Evolutionary conservation across 2,329 filamentous ascomycete genomes (phyloP), one percentile per base, ranked within the genome.

Genomic region (Aspergillus sp.): DNA sequence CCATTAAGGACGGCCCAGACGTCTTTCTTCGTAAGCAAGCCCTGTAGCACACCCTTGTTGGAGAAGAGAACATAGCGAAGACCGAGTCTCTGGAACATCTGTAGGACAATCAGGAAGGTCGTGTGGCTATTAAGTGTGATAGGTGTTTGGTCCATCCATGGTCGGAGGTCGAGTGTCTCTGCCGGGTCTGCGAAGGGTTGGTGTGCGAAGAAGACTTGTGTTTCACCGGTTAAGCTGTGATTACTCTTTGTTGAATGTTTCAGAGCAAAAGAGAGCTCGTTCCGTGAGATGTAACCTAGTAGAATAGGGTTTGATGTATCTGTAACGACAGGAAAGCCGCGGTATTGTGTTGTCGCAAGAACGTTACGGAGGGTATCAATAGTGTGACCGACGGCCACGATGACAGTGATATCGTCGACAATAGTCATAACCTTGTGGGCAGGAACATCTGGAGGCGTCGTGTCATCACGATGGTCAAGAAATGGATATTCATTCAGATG

Each of bases 141-240:
- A 0, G 93, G 93, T 0, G 93, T 98, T 68, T 96, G 91, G 67
- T 98, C 93, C 90, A 98, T 96, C 93, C 93, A 98, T 2, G 90
- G 90, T 6, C 91, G 78, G 9, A 98, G 78, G 69, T 98, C 93
- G 35, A 98, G 81, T 1, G 85, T 90, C 13, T 82, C 78, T 17
- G 79, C 75, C 0, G 88, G 86, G 60, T 95, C 88, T 1, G 86
- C 85, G 46, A 91, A 82, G 2, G 87, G 84, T 61, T 90, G 86
- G 63, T 94, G 88, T 1, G 82, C 79, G 70, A 98, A 96, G 69
- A 86, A 90, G 39, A 85, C 85, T 63, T 91, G 86, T 0, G 90
- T 86, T 51, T 86, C 83, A 1, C 78, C 75, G 0, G 84, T 75
- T 1, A 94, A 74, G 43, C 76, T 77, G 25, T 54, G 57, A 33